Evolutionary conservation across 768 basidiomycete species (phyloP).

Genomic region (Rossbeevera mucosa): DNA sequence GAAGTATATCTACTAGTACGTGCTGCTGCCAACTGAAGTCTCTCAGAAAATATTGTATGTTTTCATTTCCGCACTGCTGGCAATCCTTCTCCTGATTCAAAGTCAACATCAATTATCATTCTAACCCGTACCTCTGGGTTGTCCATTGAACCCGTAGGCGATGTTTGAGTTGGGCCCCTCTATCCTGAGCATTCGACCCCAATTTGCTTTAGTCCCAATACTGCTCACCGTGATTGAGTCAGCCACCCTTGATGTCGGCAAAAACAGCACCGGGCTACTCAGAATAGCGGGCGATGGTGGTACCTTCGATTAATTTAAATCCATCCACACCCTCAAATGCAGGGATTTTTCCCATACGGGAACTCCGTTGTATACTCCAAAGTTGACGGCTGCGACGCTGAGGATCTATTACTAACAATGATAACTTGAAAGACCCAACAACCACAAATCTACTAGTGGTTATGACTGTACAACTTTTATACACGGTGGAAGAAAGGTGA

Average conservation of each 20-base stretch:
- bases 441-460: too few species aligned
- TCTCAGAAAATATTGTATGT: too few species aligned
- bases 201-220: constrained; percentile 6
- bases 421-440: too few species aligned
- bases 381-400: constrained; percentile 18
- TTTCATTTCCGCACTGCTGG: too few species aligned
- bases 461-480: too few species aligned
- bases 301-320: constrained; percentile 16
- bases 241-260: not conserved
- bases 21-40: too few species aligned
- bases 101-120: too few species aligned
- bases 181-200: constrained; percentile 11
- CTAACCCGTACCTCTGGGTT: constrained; percentile 3
- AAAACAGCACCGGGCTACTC: not conserved
- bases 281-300: constrained; percentile 22
- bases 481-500: too few species aligned
- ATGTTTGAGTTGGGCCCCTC: not conserved
- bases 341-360: constrained; percentile 20
- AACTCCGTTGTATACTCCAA: constrained; percentile 14
- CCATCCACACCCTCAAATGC: constrained; percentile 19
- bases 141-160: constrained; percentile 1
- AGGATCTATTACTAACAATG: constrained; percentile 6
- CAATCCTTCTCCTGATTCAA: too few species aligned
- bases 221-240: constrained; percentile 8
- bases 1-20: not conserved